Evolutionary conservation across 2,329 filamentous ascomycete genomes (phyloP).

Genomic region (Verticillium albo-atrum): DNA sequence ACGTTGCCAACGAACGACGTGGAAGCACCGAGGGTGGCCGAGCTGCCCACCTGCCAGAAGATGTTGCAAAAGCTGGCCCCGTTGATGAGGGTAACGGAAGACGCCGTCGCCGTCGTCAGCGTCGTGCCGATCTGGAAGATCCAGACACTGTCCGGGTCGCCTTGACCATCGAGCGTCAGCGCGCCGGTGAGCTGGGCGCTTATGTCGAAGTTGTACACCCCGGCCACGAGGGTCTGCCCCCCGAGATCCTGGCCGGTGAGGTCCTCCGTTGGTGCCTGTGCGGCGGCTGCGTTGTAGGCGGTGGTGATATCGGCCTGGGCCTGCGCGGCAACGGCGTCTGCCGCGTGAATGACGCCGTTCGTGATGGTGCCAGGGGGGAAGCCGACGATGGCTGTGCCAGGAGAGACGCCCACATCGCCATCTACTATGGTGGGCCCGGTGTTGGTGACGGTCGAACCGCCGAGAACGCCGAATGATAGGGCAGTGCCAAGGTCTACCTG

Average conservation of each 20-base stretch:
- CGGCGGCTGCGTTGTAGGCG: not conserved
- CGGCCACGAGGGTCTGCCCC: not conserved
- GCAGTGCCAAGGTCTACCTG: not conserved
- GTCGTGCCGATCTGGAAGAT: slow-evolving; percentile 1
- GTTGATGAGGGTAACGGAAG: not conserved
- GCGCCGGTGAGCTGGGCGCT: not conserved
- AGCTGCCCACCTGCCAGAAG: not conserved
- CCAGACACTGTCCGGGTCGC: not conserved
- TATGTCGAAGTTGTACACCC: not conserved
- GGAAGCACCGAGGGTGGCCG: not conserved
- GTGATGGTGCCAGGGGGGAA: not conserved
- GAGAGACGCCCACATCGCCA: not conserved
- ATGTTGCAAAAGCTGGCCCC: not conserved
- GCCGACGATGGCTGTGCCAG: not conserved
- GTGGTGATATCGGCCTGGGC: not conserved
- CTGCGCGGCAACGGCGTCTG: not conserved
- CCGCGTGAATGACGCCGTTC: not conserved
- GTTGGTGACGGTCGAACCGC: slow-evolving; percentile 1
- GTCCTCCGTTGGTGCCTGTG: not conserved
- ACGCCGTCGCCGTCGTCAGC: not conserved
- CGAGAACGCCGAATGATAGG: not conserved
- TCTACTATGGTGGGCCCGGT: not conserved
- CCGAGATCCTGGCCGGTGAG: not conserved
- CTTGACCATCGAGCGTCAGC: not conserved
- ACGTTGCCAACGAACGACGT: not conserved